Percentiles rank a stretch among this genome's conserved stretches.
Evolutionary conservation across 306 rosid species (phyloP).

Genomic region (Sechiopsis laciniata): DNA sequence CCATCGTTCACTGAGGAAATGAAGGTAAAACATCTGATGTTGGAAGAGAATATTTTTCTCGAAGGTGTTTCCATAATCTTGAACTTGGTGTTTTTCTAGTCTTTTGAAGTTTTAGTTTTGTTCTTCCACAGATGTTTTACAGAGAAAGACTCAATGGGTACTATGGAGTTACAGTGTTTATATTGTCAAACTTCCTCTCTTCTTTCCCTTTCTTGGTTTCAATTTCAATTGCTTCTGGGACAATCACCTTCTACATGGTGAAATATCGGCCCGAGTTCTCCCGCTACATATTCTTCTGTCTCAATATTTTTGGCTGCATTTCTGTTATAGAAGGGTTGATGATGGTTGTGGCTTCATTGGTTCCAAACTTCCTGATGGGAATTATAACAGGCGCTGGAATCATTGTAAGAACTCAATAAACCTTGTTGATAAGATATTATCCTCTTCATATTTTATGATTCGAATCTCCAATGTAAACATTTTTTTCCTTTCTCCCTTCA

Average conservation of each 20-base stretch:
- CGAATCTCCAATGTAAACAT: too few relatives aligned
- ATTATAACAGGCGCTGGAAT: conserved; percentile 88
- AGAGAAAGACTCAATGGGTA: conserved; percentile 79
- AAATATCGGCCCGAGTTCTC: conserved; percentile 60
- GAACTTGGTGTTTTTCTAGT: conserved; percentile 1
- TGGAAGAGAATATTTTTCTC: background rate
- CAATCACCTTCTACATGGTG: conserved; percentile 76
- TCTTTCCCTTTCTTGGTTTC: conserved; percentile 92
- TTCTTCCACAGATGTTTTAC: conserved; percentile 59
- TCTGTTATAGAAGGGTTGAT: conserved; percentile 91
- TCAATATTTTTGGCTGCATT: conserved; percentile 61
- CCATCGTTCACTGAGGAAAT: conserved; percentile 92
- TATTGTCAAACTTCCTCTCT: conserved; percentile 76
- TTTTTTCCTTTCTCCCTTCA: conserved; percentile 23
- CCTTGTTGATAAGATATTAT: background rate
- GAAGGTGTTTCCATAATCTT: background rate
- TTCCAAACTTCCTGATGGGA: conserved; percentile 98
- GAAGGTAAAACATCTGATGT: conserved; percentile 49
- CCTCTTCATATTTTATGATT: too few relatives aligned
- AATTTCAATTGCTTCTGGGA: conserved; percentile 49
- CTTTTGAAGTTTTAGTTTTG: background rate
- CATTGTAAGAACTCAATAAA: conserved; percentile 53
- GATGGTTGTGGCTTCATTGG: conserved; percentile 97
- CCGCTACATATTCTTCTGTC: conserved; percentile 57
- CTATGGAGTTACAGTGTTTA: conserved; percentile 80